Evolutionary conservation across 1,139 yeast species (phyloP), one percentile per base, ranked within the genome.

Genomic region (Kluyveromyces sp.): DNA sequence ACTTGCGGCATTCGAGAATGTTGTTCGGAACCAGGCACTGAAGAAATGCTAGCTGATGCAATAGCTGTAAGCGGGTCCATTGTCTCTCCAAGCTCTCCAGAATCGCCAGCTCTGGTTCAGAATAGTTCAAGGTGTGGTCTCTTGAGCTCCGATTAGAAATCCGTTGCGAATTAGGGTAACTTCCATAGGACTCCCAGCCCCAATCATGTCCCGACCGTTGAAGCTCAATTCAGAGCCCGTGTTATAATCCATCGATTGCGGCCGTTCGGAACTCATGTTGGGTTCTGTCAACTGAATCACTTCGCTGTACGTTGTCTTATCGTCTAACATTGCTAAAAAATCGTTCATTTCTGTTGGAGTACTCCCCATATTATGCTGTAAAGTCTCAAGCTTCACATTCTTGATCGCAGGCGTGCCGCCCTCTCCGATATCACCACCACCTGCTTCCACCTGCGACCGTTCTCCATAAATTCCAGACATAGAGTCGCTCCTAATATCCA

Each of bases 321-420:
- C 58, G 37, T 57, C 60, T 34, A 58, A 46, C 52, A 58, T 46
- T 21, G 59, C 62, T 37, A 58, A 46, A 25, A 58, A 48, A 40
- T 58, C 62, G 33, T 52, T 54, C 60, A 58, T 53, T 8, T 55
- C 59, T 4, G 59, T 53, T 29, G 62, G 62, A 36, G 59, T 55
- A 27, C 47, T 42, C 21, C 41, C 41, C 43, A 35, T 27, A 21
- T 47, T 39, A 21, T 26, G 28, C 10, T 10, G 39, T 25, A 43
- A 41, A 25, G 41, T 36, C 15, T 37, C 51, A 15, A 25, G 44
- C 37, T 28, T 41, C 34, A 45, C 39, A n/a, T 43, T 48, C 39
- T 45, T 39, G 3, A 27, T 39, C 28, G 41, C 32, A 15, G 42
- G 39, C 30, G 39, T 30, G 15, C 31, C 27, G 39, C 39, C n/a